Conservation (phyloP, 768 basidiomycete species). For the Boletus sp. region DNA sequence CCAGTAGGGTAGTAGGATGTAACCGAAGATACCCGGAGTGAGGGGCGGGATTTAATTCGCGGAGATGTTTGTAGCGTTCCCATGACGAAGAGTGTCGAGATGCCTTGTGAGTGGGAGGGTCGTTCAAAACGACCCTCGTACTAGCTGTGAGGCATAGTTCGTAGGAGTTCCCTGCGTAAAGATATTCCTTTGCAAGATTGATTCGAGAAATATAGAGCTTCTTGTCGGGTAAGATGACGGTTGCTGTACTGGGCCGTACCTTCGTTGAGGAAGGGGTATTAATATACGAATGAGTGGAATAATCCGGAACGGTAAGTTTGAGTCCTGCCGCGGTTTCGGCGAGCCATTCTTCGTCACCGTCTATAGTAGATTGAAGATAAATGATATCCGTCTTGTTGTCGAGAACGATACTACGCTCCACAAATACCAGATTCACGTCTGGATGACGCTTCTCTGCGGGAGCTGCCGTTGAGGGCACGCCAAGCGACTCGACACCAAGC, state of each 20-base stretch:
- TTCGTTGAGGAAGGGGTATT: slow-evolving; percentile 25
- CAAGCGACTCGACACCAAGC: slow-evolving; percentile 60
- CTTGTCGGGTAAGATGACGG: slow-evolving; percentile 55
- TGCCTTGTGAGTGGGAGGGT: slow-evolving; percentile 19
- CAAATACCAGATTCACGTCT: slow-evolving; percentile 74
- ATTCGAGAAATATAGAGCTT: slow-evolving; percentile 67
- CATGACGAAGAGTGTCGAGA: slow-evolving; percentile 46
- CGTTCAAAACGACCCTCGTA: slow-evolving; percentile 54
- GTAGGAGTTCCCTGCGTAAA: slow-evolving; percentile 86
- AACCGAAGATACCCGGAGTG: slow-evolving; percentile 81
- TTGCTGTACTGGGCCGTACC: slow-evolving; percentile 22
- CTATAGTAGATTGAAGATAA: slow-evolving; percentile 64
- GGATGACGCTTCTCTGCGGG: slow-evolving; percentile 45
- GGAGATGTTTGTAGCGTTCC: slow-evolving; percentile 72
- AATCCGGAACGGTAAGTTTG: slow-evolving; percentile 7
- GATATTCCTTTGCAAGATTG: slow-evolving; percentile 63
- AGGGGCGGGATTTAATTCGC: slow-evolving; percentile 81
- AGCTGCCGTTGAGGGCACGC: slow-evolving; percentile 38
- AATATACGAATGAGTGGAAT: slow-evolving; percentile 14
- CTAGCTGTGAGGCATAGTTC: slow-evolving; percentile 88
- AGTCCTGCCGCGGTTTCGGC: slow-evolving; percentile 36
- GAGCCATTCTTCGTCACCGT: slow-evolving; percentile 63
- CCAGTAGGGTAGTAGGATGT: slow-evolving; percentile 73
- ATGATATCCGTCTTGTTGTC: slow-evolving; percentile 50
- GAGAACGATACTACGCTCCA: slow-evolving; percentile 74